phyloP scores from a whole-genome alignment of 768 basidiomycete genomes.

The Termitomyces heimii region DNA sequence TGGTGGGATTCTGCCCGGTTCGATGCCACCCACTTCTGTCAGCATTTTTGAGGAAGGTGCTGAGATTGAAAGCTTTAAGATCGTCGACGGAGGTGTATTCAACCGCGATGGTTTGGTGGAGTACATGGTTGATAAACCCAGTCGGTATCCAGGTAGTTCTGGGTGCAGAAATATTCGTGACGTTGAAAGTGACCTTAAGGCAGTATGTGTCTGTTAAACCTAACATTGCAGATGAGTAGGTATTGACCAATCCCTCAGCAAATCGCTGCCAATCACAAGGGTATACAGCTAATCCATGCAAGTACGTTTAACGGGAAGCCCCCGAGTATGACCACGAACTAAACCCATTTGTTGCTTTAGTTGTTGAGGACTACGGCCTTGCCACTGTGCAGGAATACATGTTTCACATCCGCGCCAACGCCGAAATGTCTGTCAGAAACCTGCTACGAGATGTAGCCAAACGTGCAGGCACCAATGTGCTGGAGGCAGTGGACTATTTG shows the following conservation, averaged over 20 bases:
- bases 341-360: conserved; percentile 26
- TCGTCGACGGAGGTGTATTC: conserved; percentile 79
- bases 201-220: conserved; percentile 40
- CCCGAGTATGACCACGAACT: background rate
- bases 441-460: conserved; percentile 72
- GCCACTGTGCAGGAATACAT: conserved; percentile 90
- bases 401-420: conserved; percentile 85
- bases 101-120: conserved; percentile 69
- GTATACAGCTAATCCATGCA: conserved; percentile 76
- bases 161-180: conserved; percentile 85
- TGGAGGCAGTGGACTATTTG: conserved; percentile 75
- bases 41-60: conserved; percentile 95
- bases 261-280: conserved; percentile 93
- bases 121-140: conserved; percentile 79
- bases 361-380: conserved; percentile 84
- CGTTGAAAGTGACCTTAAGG: conserved; percentile 89
- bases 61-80: conserved; percentile 85
- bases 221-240: background rate
- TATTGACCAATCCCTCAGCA: conserved; percentile 42
- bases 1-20: conserved; percentile 87
- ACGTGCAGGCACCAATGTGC: conserved; percentile 56
- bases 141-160: conserved; percentile 76
- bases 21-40: conserved; percentile 92
- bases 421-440: conserved; percentile 80
- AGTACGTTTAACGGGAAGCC: conserved; percentile 34